Evolutionary conservation across 345 rosid genomes (phyloP), one percentile per base, ranked within the genome.

Genomic region (Mangifera indica): DNA sequence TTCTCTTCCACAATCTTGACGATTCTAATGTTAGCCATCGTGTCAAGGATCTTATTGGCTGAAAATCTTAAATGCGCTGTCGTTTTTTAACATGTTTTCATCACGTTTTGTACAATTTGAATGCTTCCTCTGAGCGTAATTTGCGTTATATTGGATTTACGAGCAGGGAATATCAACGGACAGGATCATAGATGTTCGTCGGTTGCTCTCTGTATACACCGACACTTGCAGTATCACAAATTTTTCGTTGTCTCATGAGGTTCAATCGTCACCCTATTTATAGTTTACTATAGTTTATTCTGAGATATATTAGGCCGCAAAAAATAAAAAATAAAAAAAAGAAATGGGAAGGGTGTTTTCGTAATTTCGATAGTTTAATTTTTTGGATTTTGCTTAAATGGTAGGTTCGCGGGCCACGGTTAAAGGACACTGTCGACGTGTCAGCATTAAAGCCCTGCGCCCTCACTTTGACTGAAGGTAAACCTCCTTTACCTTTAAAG

Each of bases 111-210:
- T 59, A n/a, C 3, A 11, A 15, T 60, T 29, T 14, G 10, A 29
- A 29, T 60, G 3, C 2, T 32, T 0, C 12, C 2, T 2, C 9
- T 18, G 25, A 40, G 48, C 18, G n/a, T n/a, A n/a, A n/a, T n/a
- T n/a, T n/a, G n/a, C n/a, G n/a, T n/a, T n/a, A 49, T 24, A 51
- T 32, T 60, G 51, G 9, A 14, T 51, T 77, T 73, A 20, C 72
- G 72, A 52, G 72, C 91, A 95, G 99, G 94, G 99, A 1, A 95
- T 95, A 79, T 95, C 99, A 51, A 95, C 99, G n/a, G 99, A 95
- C 87, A 88, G 91, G 77, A 89, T 92, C 45, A 84, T 92, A 49
- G 98, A 95, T 60, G 91, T 91, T 73, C 91, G 93, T 15, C 93
- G 98, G 74, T 92, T 92, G 51, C 63, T 95, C 62, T 83, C 89